These are phyloP conservation scores for Epichloe amarillans DNA, from an alignment of 2,329 filamentous ascomycete genomes.

Conservation along the genomic window DNA sequence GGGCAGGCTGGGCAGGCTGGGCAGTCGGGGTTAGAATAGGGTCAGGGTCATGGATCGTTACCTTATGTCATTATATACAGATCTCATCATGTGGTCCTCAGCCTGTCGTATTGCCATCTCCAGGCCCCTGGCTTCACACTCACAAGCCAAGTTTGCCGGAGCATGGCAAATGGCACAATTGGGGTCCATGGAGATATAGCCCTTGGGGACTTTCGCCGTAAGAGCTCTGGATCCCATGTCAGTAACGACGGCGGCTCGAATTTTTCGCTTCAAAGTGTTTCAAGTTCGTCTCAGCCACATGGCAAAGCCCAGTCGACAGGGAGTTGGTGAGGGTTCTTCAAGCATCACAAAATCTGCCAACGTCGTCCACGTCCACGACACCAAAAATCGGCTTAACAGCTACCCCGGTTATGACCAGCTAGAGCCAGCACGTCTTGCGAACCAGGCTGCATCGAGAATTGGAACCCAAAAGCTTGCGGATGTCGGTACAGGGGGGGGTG, in stretches of 20 bases:
- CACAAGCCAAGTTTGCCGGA: slow-evolving; percentile 44
- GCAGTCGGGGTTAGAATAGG: too few relatives aligned
- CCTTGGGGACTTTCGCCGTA: slow-evolving; percentile 26
- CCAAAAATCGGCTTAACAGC: neutral
- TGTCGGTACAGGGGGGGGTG: neutral
- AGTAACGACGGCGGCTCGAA: slow-evolving; percentile 16
- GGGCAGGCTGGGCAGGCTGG: too few relatives aligned
- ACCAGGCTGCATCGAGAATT: neutral
- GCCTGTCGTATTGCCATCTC: slow-evolving; percentile 50
- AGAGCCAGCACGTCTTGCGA: neutral
- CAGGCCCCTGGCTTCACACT: slow-evolving; percentile 53
- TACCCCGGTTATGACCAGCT: neutral
- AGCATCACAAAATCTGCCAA: neutral
- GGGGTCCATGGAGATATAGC: slow-evolving; percentile 50
- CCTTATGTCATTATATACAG: slow-evolving; percentile 50
- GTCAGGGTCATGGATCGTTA: slow-evolving; percentile 19
- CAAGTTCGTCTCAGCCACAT: neutral
- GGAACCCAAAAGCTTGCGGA: neutral
- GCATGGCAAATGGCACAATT: slow-evolving; percentile 55
- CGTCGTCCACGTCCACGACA: neutral
- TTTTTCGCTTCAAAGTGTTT: neutral
- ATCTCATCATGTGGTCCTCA: slow-evolving; percentile 49
- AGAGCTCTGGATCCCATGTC: slow-evolving; percentile 40
- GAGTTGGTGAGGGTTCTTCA: neutral
- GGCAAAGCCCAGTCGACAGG: neutral